These are phyloP conservation scores for Solanum hybrid DNA, from an alignment of 305 asterid genomes.

Conservation along the genomic window DNA sequence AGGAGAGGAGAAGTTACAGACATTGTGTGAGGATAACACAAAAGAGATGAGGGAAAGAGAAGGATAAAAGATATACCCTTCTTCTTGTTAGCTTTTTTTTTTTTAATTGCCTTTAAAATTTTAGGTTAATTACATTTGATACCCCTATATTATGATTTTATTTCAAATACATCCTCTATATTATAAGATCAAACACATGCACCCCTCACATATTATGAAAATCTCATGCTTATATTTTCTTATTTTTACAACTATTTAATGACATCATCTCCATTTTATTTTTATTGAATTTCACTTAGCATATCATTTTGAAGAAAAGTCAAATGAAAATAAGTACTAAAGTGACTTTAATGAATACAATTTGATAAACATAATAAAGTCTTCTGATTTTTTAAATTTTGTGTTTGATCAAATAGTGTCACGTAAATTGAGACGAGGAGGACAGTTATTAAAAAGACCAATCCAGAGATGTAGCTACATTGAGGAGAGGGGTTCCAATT, in stretches of 20 bases:
- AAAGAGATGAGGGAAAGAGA: not conserved
- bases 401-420: too few relatives aligned
- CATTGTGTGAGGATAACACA: conserved; percentile 26
- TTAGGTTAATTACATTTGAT: not conserved
- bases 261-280: not conserved
- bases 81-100: not conserved
- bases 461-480: too few relatives aligned
- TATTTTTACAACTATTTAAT: too few relatives aligned
- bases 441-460: rapidly evolving
- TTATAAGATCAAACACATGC: not conserved
- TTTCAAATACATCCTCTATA: not conserved
- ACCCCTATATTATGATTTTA: not conserved
- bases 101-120: not conserved
- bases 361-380: too few relatives aligned
- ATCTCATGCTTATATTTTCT: not conserved
- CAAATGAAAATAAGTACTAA: too few relatives aligned
- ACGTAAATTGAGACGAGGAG: not conserved
- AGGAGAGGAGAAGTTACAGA: conserved; percentile 23
- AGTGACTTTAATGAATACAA: not conserved
- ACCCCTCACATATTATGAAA: not conserved
- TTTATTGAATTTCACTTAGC: not conserved
- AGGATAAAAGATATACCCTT: not conserved
- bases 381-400: rapidly evolving
- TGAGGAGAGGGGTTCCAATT: too few relatives aligned
- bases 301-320: not conserved